phyloP scores from a whole-genome alignment of 2,329 filamentous ascomycete species.

The Chrysosporium queenslandicum region DNA sequence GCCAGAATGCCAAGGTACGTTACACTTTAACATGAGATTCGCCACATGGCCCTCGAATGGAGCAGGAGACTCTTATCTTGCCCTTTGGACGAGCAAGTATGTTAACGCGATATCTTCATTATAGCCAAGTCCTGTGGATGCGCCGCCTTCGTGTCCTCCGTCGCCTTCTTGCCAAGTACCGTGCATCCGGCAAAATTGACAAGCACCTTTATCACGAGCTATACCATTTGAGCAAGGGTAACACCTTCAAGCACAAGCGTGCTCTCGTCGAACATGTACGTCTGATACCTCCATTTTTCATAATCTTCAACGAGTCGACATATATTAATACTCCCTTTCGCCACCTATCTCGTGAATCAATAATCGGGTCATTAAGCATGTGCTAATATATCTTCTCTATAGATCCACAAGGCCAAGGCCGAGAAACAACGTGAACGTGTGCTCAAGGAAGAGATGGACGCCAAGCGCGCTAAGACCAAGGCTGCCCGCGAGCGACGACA shows the following conservation, averaged over 20 bases:
- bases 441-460: slow-evolving; percentile 99
- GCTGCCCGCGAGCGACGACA: slow-evolving; percentile 96
- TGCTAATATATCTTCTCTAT: slow-evolving; percentile 19
- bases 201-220: slow-evolving; percentile 99
- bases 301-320: not conserved
- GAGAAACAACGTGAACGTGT: slow-evolving; percentile 94
- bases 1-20: slow-evolving; percentile 96
- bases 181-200: slow-evolving; percentile 99
- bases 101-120: slow-evolving; percentile 18
- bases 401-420: slow-evolving; percentile 99
- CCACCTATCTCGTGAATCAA: not conserved
- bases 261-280: slow-evolving; percentile 99
- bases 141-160: slow-evolving; percentile 98
- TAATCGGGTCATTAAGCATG: not conserved
- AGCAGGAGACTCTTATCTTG: not conserved
- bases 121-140: slow-evolving; percentile 97
- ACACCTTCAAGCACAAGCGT: slow-evolving; percentile 99
- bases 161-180: slow-evolving; percentile 98
- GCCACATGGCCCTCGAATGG: not conserved
- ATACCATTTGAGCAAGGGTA: slow-evolving; percentile 99
- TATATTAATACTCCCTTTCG: too few relatives aligned
- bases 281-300: slow-evolving; percentile 51
- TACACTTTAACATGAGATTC: slow-evolving; percentile 16
- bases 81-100: slow-evolving; percentile 23
- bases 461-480: slow-evolving; percentile 99